Evolutionary conservation across 805 yeast genomes (phyloP), one percentile per base, ranked within the genome.

Genomic region (Metschnikowia baotianmanensis): DNA sequence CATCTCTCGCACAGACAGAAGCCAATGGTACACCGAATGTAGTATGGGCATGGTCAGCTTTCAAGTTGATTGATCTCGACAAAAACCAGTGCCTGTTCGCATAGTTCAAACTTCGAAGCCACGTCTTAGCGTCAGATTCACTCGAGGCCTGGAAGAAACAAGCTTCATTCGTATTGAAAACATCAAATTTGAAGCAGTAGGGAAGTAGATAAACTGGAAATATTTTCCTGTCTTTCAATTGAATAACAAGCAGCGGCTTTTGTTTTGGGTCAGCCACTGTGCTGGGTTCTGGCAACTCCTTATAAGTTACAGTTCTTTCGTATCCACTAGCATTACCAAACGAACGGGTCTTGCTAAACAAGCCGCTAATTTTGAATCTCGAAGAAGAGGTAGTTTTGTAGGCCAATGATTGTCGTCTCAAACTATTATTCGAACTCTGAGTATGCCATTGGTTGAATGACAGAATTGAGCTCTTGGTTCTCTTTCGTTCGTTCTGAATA

Each of bases 1-100:
- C 66, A 50, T 88, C 96, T 36, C 96, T 71, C 39, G 71, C 76
- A 58, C 96, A 88, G 4, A 89, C 77, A 47, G 78, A 79, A 24
- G 73, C 77, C 25, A 91, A 67, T 2, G 98, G 96, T 33, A 89
- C 83, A 11, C 97, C 97, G 71, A 90, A 91, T 2, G 91, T 85
- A 2, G 63, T 51, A 42, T 39, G 40, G 5, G 46, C 29, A 37
- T 51, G 53, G 33, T 47, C 56, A 10, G 21, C 36, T 45, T 57
- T 63, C 12, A 47, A 25, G 41, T 58, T 67, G 35, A 70, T 58
- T 5, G 46, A 35, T 34, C 67, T 71, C 1, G 82, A 77, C 46
- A 55, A 68, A 51, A 67, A 78, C 83, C 83, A 78, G 52, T 77
- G 82, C 23, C 74, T 65, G 43, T 70, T 72, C 10, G 79, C 71